Evolutionary conservation across 345 rosid genomes (phyloP), one percentile per base, ranked within the genome.

Genomic region (Eucalyptus virginea): DNA sequence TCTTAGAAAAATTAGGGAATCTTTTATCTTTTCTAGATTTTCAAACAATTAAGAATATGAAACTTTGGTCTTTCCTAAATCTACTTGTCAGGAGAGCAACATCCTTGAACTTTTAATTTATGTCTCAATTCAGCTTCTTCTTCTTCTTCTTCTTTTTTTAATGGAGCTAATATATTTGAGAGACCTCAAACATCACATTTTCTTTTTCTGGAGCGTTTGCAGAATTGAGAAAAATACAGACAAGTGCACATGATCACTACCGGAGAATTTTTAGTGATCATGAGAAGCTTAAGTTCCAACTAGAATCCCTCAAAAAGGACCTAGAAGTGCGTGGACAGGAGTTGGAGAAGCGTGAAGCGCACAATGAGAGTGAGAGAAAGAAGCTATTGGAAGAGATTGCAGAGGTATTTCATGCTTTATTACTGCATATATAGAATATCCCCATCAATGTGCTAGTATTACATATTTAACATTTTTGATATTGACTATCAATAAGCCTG

Each of bases 321-420:
- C 98, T 98, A 81, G 97, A 97, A 91, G 87, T 93, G 86, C 96
- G 97, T 47, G 94, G 95, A 86, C 88, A 88, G 52, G 97, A 95
- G 89, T 90, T 96, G 93, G 96, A 94, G 92, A 92, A 93, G 91
- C 98, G 99, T 83, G 99, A 98, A 92, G 96, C 98, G n/a, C 91
- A 91, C 87, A 96, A 96, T 94, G 99, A 97, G 92, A 95, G 49
- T 91, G 99, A 95, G 87, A 96, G 94, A 86, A 95, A 92, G 90
- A 88, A 90, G 60, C 93, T 98, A 62, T 91, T 92, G 9, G 95
- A 94, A 91, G 99, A 96, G 93, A 94, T 94, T 89, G 95, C 92
- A 91, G 92, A 97, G 98, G 99, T 96, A 92, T 50, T 86, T 80
- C 62, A 44, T 91, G 85, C 88, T 90, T 87, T 54, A 80, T 44